phyloP scores from a whole-genome alignment of 2,329 filamentous ascomycete genomes.

The Talaromyces atroroseus region DNA sequence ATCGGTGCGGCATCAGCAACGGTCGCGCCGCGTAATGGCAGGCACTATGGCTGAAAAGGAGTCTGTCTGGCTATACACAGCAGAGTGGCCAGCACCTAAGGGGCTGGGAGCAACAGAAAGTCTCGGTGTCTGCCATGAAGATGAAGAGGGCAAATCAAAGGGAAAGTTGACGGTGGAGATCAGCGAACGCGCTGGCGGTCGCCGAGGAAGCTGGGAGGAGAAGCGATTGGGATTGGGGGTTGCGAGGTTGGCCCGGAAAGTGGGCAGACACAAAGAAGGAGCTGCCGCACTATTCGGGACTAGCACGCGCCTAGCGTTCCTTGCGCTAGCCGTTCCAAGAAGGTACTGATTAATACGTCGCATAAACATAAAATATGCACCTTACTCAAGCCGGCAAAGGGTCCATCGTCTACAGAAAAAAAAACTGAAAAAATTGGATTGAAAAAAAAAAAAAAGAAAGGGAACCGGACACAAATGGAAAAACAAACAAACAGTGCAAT shows the following conservation, averaged over 20 bases:
- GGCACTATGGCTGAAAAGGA: background rate
- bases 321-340: background rate
- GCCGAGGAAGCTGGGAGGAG: too few species aligned
- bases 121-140: background rate
- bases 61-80: background rate
- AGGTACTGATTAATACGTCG: background rate
- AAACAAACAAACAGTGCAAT: background rate
- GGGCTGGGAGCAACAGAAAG: background rate
- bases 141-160: slow-evolving; percentile 2
- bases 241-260: slow-evolving; percentile 1
- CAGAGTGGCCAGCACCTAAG: background rate
- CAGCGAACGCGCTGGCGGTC: too few species aligned
- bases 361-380: background rate
- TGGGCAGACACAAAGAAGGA: slow-evolving; percentile 1
- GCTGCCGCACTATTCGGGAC: background rate
- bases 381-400: background rate
- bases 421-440: too few species aligned
- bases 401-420: background rate
- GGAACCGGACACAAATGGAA: background rate
- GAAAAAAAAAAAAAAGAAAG: background rate
- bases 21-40: too few species aligned
- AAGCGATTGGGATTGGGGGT: background rate
- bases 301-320: background rate
- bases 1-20: slow-evolving; percentile 6
- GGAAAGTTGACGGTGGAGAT: background rate